These are phyloP conservation scores for Aspergillus texensis DNA, from an alignment of 2,329 filamentous ascomycete genomes.

Conservation along the genomic window DNA sequence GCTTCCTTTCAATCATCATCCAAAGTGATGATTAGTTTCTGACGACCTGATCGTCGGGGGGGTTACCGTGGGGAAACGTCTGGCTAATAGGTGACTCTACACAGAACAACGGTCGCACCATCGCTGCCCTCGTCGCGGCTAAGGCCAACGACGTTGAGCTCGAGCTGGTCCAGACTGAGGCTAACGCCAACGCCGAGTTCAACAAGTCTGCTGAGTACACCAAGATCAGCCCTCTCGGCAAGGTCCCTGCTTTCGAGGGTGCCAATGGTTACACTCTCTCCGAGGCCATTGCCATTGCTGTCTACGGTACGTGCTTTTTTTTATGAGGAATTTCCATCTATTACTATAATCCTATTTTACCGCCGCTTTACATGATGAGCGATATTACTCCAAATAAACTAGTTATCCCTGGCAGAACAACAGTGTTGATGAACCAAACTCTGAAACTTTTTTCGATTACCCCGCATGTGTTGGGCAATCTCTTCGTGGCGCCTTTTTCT, in stretches of 20 bases:
- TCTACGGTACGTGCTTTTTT: conserved; percentile 79
- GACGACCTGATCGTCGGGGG: conserved; percentile 10
- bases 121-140: conserved; percentile 85
- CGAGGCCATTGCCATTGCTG: conserved; percentile 91
- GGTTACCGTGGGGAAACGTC: conserved; percentile 27
- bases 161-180: conserved; percentile 71
- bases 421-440: conserved; percentile 77
- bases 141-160: conserved; percentile 97
- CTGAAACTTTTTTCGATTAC: conserved; percentile 71
- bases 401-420: conserved; percentile 99
- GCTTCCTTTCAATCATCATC: conserved; percentile 7
- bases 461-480: conserved; percentile 53
- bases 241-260: conserved; percentile 90
- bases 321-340: not conserved
- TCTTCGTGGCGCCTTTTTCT: conserved; percentile 15
- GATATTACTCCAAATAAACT: conserved; percentile 60
- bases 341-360: conserved; percentile 19
- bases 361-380: conserved; percentile 65
- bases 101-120: conserved; percentile 91
- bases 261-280: conserved; percentile 86
- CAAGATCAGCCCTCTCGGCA: conserved; percentile 83
- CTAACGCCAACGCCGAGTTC: conserved; percentile 57
- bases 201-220: conserved; percentile 74
- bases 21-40: not conserved
- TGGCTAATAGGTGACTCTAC: conserved; percentile 23